Base-by-base conservation (phyloP, 2,329 filamentous ascomycete species). In the Paracoccidioides brasiliensis region DNA sequence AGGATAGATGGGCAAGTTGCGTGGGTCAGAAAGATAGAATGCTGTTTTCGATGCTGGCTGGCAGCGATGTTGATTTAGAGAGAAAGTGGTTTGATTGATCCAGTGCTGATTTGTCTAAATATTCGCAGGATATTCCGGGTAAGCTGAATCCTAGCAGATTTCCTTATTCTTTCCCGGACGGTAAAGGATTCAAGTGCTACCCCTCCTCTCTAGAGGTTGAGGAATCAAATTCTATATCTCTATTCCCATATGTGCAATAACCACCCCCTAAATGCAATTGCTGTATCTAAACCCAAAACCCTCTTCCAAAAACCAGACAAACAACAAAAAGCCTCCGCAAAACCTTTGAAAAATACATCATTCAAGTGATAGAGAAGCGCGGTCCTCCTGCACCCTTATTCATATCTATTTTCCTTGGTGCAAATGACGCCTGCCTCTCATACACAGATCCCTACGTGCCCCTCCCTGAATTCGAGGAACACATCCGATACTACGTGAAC, bases 341-440 rank as follows among this genome's bases (percentile, higher is more conserved):
- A 28, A 5, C 15, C 3, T 62, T 62, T 37, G 41, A 58, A 28
- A 33, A 53, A 37, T 54, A 22, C n/a, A 53, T 62, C 37, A 37
- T 61, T 15, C 35, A 50, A 10, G 42, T 6, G 5, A 56, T 55
- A n/a, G 45, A 57, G 37, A 54, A 56, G 52, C 56, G 58, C 12
- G 58, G 59, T 7, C 37, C 55, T 2, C 58, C 59, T 12, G 58
- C 56, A n/a, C 70, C 67, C 5, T 63, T 72, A 30, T 64, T 72
- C 54, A 63, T 73, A 58, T 71, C 69, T 15, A 71, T 72, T 56
- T 70, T 71, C 55, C 55, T 72, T 7, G 70, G 71, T 41, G 70
- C 68, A 32, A 72, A 72, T 52, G 70, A 72, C 54, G 69, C 70
- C 30, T 70, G 66, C 56, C 56, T 70, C 33, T 45, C 63, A n/a